phyloP scores from a whole-genome alignment of 2,329 filamentous ascomycete genomes.

The Neocucurbitaria cava region DNA sequence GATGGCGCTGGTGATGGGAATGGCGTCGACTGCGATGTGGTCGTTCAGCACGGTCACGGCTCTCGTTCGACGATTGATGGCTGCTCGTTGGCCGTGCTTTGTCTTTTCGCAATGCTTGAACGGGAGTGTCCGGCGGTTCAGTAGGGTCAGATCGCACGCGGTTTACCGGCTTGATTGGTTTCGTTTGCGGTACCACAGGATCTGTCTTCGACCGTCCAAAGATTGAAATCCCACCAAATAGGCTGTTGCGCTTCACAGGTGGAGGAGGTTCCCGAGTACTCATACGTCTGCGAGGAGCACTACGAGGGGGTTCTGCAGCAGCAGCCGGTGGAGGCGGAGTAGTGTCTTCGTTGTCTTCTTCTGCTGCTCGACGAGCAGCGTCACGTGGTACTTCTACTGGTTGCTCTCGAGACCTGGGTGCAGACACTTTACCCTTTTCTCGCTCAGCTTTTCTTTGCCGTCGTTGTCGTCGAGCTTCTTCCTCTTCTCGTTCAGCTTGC shows the following conservation, averaged over 20 bases:
- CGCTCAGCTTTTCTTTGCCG: constrained; percentile 35
- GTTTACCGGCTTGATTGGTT: constrained; percentile 28
- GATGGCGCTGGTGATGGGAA: constrained; percentile 26
- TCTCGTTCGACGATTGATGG: constrained; percentile 42
- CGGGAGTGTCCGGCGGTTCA: constrained; percentile 21
- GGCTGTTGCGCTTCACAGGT: constrained; percentile 33
- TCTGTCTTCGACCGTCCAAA: constrained; percentile 45
- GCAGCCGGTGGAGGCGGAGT: constrained; percentile 18
- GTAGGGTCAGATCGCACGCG: constrained; percentile 35
- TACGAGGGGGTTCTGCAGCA: constrained; percentile 30
- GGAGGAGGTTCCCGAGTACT: constrained; percentile 38
- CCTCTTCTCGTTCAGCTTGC: constrained; percentile 8
- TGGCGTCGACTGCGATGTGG: constrained; percentile 39
- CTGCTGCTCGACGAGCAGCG: constrained; percentile 29
- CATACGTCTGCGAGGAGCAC: constrained; percentile 30
- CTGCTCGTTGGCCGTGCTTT: constrained; percentile 34
- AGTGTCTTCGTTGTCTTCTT: constrained; percentile 21
- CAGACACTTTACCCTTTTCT: constrained; percentile 30
- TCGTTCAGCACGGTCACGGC: constrained; percentile 38
- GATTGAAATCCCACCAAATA: constrained; percentile 37
- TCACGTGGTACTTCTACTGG: constrained; percentile 28
- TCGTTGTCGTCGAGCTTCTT: constrained; percentile 33
- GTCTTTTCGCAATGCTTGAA: constrained; percentile 26
- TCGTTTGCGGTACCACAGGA: constrained; percentile 29
- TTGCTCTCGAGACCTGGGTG: constrained; percentile 17